A percentile compares a stretch with the other conserved stretches of the same genome.
These are phyloP conservation scores for Casuarina cunninghamiana DNA, from an alignment of 306 rosid species.

Conservation along the genomic window DNA sequence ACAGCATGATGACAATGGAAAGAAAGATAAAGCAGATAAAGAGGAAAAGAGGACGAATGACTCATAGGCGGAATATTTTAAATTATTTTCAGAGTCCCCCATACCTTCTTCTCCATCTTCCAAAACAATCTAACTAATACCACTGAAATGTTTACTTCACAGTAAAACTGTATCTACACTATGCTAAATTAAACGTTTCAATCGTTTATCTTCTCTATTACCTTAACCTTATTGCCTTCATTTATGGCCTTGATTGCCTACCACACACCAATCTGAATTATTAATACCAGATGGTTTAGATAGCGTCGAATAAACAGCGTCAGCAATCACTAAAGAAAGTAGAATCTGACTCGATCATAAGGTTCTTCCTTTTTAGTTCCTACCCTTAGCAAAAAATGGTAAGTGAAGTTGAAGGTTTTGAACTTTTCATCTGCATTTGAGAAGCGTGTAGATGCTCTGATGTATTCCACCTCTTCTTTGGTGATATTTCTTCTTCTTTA, in stretches of 20 bases:
- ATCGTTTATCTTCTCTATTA: neutral
- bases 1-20: slow-evolving; percentile 26
- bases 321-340: slow-evolving; percentile 52
- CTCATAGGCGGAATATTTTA: slow-evolving; percentile 29
- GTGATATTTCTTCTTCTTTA: neutral
- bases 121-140: neutral
- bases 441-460: neutral
- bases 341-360: slow-evolving; percentile 51
- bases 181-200: neutral
- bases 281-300: slow-evolving; percentile 1
- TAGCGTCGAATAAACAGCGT: slow-evolving; percentile 24
- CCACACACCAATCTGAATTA: slow-evolving; percentile 15
- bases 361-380: neutral
- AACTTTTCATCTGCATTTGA: neutral
- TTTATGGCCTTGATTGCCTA: neutral
- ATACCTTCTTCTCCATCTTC: slow-evolving; percentile 16
- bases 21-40: neutral
- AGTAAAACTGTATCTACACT: too few species aligned
- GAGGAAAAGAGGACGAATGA: slow-evolving; percentile 13
- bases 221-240: neutral
- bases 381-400: neutral
- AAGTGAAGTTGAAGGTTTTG: neutral
- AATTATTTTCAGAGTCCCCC: slow-evolving; percentile 25
- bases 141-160: neutral
- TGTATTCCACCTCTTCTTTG: neutral